Evolutionary conservation across 495 filamentous ascomycete species (phyloP).

Genomic region (Penicillium riverlandense): DNA sequence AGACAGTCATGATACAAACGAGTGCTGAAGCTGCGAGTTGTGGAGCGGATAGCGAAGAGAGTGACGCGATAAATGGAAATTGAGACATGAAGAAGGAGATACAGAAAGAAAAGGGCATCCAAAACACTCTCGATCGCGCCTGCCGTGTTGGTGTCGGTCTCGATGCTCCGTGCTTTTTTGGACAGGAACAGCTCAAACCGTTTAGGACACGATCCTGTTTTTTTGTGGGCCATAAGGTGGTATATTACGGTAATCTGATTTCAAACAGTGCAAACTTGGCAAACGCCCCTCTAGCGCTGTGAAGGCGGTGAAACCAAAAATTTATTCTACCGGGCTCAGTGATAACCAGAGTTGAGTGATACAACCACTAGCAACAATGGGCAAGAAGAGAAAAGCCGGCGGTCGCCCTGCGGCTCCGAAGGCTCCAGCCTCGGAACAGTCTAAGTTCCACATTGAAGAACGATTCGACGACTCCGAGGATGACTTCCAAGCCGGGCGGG

Average conservation of each 20-base stretch:
- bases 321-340: conserved; percentile 26
- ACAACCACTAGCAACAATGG: conserved; percentile 45
- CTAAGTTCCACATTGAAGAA: conserved; percentile 55
- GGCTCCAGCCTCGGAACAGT: conserved; percentile 30
- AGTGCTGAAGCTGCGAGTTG: conserved; percentile 36
- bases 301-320: conserved; percentile 34
- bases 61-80: conserved; percentile 14
- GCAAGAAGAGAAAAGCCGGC: conserved; percentile 71
- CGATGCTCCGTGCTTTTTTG: not conserved
- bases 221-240: not conserved
- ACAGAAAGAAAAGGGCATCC: conserved; percentile 7
- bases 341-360: not conserved
- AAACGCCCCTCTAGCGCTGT: conserved; percentile 13
- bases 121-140: not conserved
- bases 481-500: conserved; percentile 76
- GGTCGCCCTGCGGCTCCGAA: conserved; percentile 39
- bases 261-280: conserved; percentile 14
- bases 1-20: conserved; percentile 39
- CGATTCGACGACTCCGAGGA: conserved; percentile 90
- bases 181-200: too few species aligned
- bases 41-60: conserved; percentile 20
- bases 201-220: not conserved
- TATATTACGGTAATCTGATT: conserved; percentile 6
- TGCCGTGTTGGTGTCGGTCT: conserved; percentile 3
- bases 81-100: conserved; percentile 22